These are phyloP conservation scores for Biancaea sappan DNA, from an alignment of 306 rosid genomes.

Conservation along the genomic window DNA sequence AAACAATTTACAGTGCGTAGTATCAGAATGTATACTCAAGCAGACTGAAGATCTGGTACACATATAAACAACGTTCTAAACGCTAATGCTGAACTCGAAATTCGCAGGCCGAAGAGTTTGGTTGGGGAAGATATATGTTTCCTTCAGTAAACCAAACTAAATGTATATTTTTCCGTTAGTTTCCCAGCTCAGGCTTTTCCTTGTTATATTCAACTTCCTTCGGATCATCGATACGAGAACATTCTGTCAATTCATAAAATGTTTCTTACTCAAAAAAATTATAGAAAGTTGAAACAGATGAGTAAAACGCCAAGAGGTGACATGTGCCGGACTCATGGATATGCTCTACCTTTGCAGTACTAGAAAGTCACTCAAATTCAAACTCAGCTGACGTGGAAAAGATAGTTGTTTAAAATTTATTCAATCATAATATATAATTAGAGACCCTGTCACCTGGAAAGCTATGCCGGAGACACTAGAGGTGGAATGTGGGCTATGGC, in stretches of 20 bases:
- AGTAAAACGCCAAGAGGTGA: no score
- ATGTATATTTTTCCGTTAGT: neutral
- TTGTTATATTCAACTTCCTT: neutral
- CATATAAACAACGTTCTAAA: no score
- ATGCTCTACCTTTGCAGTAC: no score
- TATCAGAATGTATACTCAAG: conserved; percentile 1
- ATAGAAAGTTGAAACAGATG: no score
- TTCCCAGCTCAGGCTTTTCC: neutral
- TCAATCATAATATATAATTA: no score
- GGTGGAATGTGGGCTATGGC: no score
- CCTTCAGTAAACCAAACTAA: neutral
- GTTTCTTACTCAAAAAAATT: no score
- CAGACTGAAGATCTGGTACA: neutral
- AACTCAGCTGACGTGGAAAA: no score
- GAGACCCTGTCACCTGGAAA: neutral
- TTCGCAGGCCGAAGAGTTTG: neutral
- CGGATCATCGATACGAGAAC: neutral
- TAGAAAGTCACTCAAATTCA: no score
- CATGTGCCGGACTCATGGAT: no score
- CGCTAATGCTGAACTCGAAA: neutral
- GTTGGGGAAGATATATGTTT: neutral
- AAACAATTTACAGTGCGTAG: conserved; percentile 8
- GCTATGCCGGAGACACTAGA: no score
- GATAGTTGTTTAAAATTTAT: no score
- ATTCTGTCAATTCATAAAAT: neutral